Percentiles rank a stretch among this genome's conserved stretches.
Evolutionary conservation across 257 asterid species (phyloP).

Genomic region (Solanum arcanum): DNA sequence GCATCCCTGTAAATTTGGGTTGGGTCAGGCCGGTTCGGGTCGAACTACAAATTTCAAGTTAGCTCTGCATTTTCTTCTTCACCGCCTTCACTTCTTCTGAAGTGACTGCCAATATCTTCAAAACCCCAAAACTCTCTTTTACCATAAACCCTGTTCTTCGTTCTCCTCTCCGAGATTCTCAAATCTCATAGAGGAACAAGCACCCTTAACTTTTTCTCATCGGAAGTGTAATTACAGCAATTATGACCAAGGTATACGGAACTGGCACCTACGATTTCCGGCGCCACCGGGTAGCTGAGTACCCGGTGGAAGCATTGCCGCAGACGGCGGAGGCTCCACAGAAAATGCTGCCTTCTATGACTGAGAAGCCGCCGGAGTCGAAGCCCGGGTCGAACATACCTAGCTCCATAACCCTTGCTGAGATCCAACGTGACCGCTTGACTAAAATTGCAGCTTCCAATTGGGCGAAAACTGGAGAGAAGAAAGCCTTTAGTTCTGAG

Average conservation of each 20-base stretch:
- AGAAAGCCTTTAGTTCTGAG: constrained; percentile 61
- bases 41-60: background rate
- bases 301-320: constrained; percentile 44
- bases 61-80: background rate
- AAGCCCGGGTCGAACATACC: constrained; percentile 42
- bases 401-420: constrained; percentile 70
- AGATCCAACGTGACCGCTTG: constrained; percentile 86
- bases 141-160: background rate
- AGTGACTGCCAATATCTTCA: background rate
- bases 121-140: background rate
- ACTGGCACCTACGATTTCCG: constrained; percentile 85
- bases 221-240: background rate
- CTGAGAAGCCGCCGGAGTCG: constrained; percentile 48
- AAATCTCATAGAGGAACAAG: background rate
- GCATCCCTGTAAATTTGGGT: background rate
- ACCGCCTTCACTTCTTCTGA: background rate
- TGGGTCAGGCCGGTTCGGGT: background rate
- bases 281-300: constrained; percentile 94
- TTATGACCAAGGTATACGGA: constrained; percentile 65
- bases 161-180: background rate
- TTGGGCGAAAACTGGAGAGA: constrained; percentile 50
- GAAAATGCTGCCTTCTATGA: background rate
- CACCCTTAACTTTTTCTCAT: background rate
- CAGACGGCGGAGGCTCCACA: background rate
- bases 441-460: constrained; percentile 72